Evolutionary conservation across 2,329 filamentous ascomycete genomes (phyloP).

Genomic region (Balansia obtecta): DNA sequence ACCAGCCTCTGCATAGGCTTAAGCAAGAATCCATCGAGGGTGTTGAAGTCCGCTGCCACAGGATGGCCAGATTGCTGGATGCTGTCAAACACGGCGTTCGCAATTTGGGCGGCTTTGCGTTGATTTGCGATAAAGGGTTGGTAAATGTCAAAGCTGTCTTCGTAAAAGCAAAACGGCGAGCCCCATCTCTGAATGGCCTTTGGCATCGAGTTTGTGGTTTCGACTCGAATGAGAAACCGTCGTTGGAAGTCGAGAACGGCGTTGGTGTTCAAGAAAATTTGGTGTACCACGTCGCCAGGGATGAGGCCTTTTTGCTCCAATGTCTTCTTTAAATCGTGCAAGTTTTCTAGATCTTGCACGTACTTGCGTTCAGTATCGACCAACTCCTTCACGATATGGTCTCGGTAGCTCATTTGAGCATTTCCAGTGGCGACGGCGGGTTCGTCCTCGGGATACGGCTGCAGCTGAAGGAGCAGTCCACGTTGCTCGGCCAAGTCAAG

Average conservation of each 20-base stretch:
- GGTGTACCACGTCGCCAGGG: slow-evolving; percentile 79
- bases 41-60: slow-evolving; percentile 79
- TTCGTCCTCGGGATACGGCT: slow-evolving; percentile 45
- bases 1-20: slow-evolving; percentile 94
- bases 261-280: slow-evolving; percentile 95
- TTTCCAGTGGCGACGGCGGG: slow-evolving; percentile 34
- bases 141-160: slow-evolving; percentile 84
- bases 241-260: slow-evolving; percentile 90
- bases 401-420: slow-evolving; percentile 59
- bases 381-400: slow-evolving; percentile 83
- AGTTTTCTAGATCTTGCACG: slow-evolving; percentile 87
- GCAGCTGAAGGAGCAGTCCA: slow-evolving; percentile 54
- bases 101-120: slow-evolving; percentile 76
- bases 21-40: slow-evolving; percentile 80
- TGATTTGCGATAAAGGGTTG: slow-evolving; percentile 97
- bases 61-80: slow-evolving; percentile 62
- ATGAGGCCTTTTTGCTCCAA: slow-evolving; percentile 80
- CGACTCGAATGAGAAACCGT: slow-evolving; percentile 86
- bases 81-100: slow-evolving; percentile 76
- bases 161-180: slow-evolving; percentile 73
- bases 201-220: slow-evolving; percentile 82
- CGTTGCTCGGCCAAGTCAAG: slow-evolving; percentile 74
- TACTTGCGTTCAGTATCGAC: slow-evolving; percentile 96
- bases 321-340: slow-evolving; percentile 83
- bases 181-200: slow-evolving; percentile 80